Evolutionary conservation across 1,284 basidiomycete species (phyloP), one percentile per base, ranked within the genome.

Genomic region (Porodaedalea pini): DNA sequence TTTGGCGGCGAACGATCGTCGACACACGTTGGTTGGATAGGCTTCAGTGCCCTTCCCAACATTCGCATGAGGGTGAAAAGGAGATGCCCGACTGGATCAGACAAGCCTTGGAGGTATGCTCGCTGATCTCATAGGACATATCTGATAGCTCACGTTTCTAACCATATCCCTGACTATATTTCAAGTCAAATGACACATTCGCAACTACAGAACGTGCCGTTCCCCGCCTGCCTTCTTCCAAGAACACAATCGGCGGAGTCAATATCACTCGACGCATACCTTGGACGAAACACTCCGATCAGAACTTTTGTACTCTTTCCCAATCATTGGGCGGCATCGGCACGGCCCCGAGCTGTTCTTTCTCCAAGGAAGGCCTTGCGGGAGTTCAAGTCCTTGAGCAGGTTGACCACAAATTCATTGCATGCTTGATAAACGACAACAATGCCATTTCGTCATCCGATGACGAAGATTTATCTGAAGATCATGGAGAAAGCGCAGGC

Each of bases 391-490:
- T 93, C 44, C 78, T 98, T 44, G 81, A 79, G 40, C 95, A 98
- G 68, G 83, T 97, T 15, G 95, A 98, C 69, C 72, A 75, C 59
- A 98, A 98, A 72, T 98, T 94, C 69, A 81, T 97, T 61, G 85
- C 86, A 21, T 93, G 91, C 70, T 66, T 86, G 23, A 65, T 81
- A 57, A 59, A 69, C 61, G 67, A 64, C 39, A 53, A 23, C 40
- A 65, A 60, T 48, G 58, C 31, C 39, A 6, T 13, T 34, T 58
- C 63, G 50, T 61, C 63, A 37, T 61, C 59, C 45, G 39, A 51
- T 17, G 21, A 52, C 32, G 61, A 53, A 37, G 36, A 50, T 32
- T 23, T 54, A 40, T 29, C 55, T 32, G 52, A 47, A 47, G 60
- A 63, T 19, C 8, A 37, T 37, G 56, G 27, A 7, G 21, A 2